phyloP scores from a whole-genome alignment of 768 basidiomycete species.

The Mrakia frigida region DNA sequence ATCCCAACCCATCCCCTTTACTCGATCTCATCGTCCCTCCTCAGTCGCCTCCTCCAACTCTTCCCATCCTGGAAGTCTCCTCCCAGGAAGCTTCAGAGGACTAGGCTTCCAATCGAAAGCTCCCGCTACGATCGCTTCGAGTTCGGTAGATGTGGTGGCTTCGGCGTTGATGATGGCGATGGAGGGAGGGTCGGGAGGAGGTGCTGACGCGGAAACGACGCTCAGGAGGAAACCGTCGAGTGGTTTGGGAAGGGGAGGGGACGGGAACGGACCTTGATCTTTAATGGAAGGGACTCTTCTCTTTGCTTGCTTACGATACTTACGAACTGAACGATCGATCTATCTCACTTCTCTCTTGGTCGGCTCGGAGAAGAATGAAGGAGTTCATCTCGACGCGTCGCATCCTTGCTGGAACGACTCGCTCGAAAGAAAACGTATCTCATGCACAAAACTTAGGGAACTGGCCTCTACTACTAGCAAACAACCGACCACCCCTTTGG shows the following conservation, averaged over 20 bases:
- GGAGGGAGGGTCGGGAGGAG: not conserved
- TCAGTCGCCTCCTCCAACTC: slow-evolving; percentile 13
- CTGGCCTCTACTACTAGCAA: not conserved
- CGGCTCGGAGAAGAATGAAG: not conserved
- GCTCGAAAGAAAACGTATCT: not conserved
- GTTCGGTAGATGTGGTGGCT: not conserved
- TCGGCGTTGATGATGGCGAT: not conserved
- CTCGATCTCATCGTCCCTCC: not conserved
- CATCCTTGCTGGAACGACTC: not conserved
- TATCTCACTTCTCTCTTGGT: not conserved
- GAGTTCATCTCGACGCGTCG: not conserved
- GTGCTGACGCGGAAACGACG: not conserved
- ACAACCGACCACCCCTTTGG: slow-evolving; percentile 20
- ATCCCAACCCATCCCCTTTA: not conserved
- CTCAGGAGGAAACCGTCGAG: not conserved
- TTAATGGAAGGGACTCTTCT: not conserved
- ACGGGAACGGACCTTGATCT: not conserved
- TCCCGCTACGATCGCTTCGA: slow-evolving; percentile 4
- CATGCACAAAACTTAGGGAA: too few relatives aligned
- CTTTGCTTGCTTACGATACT: not conserved
- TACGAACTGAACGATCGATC: not conserved
- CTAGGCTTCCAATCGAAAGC: slow-evolving; percentile 10
- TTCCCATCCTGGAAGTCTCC: not conserved
- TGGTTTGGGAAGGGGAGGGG: not conserved
- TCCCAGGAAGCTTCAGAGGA: not conserved